Base-by-base conservation (phyloP, 768 basidiomycete genomes). In the Leccinum incarnatum region DNA sequence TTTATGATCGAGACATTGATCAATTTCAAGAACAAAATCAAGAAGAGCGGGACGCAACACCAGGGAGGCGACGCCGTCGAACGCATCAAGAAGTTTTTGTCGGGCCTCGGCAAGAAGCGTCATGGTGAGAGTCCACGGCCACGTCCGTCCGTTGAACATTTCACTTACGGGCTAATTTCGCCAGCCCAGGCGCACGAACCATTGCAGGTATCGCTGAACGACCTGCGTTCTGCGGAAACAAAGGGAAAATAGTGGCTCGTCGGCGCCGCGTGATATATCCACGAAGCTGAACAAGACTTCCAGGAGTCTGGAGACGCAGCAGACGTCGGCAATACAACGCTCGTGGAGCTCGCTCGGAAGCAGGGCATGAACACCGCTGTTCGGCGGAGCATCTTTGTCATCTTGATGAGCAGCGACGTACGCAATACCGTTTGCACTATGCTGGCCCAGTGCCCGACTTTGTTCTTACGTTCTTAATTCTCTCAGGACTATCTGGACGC, bases 361-460 rank as follows among this genome's bases (percentile, higher is more conserved):
- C 97, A 99, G 71, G 97, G 97, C 21, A 98, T 99, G 96, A 99
- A 99, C 69, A 98, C 95, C 2, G 97, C 98, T 65, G 88, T 98
- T 40, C 82, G 96, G 37, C 79, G 93, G 61, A 88, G 89, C 56
- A 87, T 98, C 54, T 99, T 99, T 68, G 86, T 95, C 15, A 89
- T 95, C 12, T 75, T 98, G 36, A 97, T 98, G 94, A 96, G 91
- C 68, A 91, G 92, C 64, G 93, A 96, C 68, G 96, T 96, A 68
- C 63, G 87, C 75, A 6, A 21, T 37, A 1, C 27, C 12, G 5
- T 53, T 30, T 25, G 14, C n/a, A 5, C 0, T 27, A 25, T 23
- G 1, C 8, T 19, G 1, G 12, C n/a, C n/a, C n/a, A n/a, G 9
- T 1, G 34, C 48, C 46, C 1, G 6, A 51, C 56, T 27, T 54